Base-by-base conservation (phyloP, 371 early-diverging fungal species). In the Rhizopus arrhizus region DNA sequence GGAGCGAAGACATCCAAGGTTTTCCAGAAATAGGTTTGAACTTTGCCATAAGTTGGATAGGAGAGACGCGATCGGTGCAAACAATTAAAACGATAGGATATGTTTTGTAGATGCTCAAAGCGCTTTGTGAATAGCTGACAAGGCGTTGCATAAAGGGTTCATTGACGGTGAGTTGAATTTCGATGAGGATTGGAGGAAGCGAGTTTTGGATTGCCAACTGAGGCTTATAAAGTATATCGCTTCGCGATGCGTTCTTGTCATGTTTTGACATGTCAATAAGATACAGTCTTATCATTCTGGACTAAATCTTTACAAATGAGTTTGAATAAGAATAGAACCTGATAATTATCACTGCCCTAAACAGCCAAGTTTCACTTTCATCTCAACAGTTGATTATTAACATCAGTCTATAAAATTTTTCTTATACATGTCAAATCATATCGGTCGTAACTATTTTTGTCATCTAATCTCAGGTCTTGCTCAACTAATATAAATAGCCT, bases 141-240 rank as follows among this genome's bases (percentile, higher is more conserved):
- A 34, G 35, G 35, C 52, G 52, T 8, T 35, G 33, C 43, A 43
- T 59, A 31, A 61, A 55, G 31, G 41, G 38, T 61, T 61, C 47
- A 55, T 61, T 49, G 16, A 55, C 56, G 35, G n/a, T 41, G 42
- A 41, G 29, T 55, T 61, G 56, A 41, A 61, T 55, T 49, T 55
- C 56, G 16, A 55, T 55, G 16, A 61, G 29, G 34, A 55, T 55
- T 41, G 50, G 61, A 42, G 61, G 56, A 45, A 41, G 43, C 46
- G 48, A 48, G 48, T 48, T n/a, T 36, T 8, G 36, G 3, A 49
- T 41, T 40, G 40, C 61, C 43, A 43, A 15, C 32, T 16, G 38
- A 8, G 56, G 50, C 42, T 47, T 41, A 50, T 61, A 61, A 5
- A 54, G 47, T 38, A 40, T 35, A 53, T 60, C 61, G 45, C 53